phyloP scores from a whole-genome alignment of 2,329 filamentous ascomycete species.

The Lecanicillium sp. region DNA sequence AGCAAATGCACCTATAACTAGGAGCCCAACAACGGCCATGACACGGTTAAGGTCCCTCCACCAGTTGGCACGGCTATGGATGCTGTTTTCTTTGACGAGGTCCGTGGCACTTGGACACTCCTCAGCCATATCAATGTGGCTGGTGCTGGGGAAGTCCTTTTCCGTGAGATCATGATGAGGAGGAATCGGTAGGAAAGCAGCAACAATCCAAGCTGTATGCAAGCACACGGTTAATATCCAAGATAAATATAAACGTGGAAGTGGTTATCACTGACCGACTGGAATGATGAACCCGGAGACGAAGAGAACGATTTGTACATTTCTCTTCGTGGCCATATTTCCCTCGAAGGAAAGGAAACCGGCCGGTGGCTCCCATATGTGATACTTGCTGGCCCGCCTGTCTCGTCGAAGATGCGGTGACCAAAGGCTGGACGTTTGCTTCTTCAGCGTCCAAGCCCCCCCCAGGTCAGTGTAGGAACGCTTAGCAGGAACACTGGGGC shows the following conservation, averaged over 20 bases:
- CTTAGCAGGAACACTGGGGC: background rate
- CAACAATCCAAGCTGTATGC: slow-evolving; percentile 73
- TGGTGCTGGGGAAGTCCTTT: slow-evolving; percentile 35
- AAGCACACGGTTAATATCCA: slow-evolving; percentile 13
- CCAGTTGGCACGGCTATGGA: slow-evolving; percentile 46
- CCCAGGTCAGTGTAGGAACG: slow-evolving; percentile 4
- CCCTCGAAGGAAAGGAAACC: slow-evolving; percentile 56
- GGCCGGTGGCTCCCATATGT: slow-evolving; percentile 67
- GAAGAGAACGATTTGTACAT: slow-evolving; percentile 69
- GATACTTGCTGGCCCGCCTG: slow-evolving; percentile 48
- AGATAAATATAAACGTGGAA: slow-evolving; percentile 12
- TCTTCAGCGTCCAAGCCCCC: slow-evolving; percentile 24
- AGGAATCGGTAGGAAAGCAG: slow-evolving; percentile 65
- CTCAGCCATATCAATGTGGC: slow-evolving; percentile 29
- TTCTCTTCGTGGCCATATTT: slow-evolving; percentile 56
- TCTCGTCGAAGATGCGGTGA: slow-evolving; percentile 66
- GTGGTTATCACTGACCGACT: slow-evolving; percentile 51
- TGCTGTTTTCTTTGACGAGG: slow-evolving; percentile 32
- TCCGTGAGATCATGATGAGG: slow-evolving; percentile 44
- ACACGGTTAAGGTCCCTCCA: slow-evolving; percentile 52
- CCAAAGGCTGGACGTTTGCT: slow-evolving; percentile 57
- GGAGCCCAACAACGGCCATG: slow-evolving; percentile 48
- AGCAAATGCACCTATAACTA: slow-evolving; percentile 44
- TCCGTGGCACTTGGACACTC: slow-evolving; percentile 25
- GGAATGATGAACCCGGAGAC: slow-evolving; percentile 72